phyloP scores from a whole-genome alignment of 129 eudicot genomes.

The Erigeron canadensis region DNA sequence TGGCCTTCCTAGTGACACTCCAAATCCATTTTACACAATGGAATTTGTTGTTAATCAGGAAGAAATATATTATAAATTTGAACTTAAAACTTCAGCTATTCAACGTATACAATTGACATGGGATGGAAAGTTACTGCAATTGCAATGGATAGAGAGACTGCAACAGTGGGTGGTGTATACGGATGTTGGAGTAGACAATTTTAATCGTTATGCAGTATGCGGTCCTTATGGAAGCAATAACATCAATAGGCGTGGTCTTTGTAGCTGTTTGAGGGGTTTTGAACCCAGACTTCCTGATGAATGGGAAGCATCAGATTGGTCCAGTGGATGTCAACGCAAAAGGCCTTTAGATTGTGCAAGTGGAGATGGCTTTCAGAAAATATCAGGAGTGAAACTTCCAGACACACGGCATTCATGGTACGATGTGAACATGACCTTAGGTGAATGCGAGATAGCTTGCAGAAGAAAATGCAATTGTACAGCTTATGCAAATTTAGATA shows the following conservation, averaged over 20 bases:
- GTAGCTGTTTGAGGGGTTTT: constrained; percentile 28
- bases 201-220: constrained; percentile 9
- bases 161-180: constrained; percentile 11
- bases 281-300: constrained; percentile 13
- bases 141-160: constrained; percentile 1
- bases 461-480: constrained; percentile 46
- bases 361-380: constrained; percentile 36
- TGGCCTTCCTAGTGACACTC: constrained; percentile 14
- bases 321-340: constrained; percentile 44
- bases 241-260: constrained; percentile 5
- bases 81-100: constrained; percentile 9
- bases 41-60: constrained; percentile 25
- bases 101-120: background rate
- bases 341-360: constrained; percentile 29
- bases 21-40: background rate
- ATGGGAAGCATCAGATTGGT: constrained; percentile 54
- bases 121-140: background rate
- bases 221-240: constrained; percentile 22
- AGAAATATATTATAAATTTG: constrained; percentile 26
- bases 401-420: constrained; percentile 29
- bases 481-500: constrained; percentile 43
- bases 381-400: constrained; percentile 39
- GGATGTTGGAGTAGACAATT: background rate
- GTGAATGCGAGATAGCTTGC: constrained; percentile 45
- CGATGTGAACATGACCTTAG: constrained; percentile 25